Evolutionary conservation across 2,329 filamentous ascomycete species (phyloP).

Genomic region (Diaporthe destruens): DNA sequence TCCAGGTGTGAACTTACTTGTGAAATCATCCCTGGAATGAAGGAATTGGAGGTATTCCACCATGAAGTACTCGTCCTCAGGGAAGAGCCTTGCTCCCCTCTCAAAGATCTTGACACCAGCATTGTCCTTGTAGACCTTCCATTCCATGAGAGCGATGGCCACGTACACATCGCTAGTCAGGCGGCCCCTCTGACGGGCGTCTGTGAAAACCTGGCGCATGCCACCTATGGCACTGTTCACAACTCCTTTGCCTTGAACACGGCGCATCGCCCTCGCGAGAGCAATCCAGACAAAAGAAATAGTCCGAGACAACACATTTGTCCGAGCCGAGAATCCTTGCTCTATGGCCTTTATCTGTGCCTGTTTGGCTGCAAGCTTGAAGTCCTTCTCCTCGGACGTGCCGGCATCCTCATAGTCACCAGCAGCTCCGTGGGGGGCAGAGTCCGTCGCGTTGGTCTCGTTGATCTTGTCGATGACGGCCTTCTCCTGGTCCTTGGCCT

Average conservation of each 20-base stretch:
- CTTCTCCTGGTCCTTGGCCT: constrained; percentile 74
- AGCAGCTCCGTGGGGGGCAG: constrained; percentile 44
- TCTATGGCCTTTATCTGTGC: constrained; percentile 72
- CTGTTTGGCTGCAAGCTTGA: constrained; percentile 71
- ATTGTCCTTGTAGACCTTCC: constrained; percentile 93
- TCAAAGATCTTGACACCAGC: constrained; percentile 97
- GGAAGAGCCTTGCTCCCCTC: constrained; percentile 91
- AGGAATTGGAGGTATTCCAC: constrained; percentile 97
- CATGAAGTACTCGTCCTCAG: constrained; percentile 92
- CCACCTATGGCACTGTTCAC: constrained; percentile 70
- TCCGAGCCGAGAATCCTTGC: constrained; percentile 78
- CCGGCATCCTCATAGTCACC: constrained; percentile 66
- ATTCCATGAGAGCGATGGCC: constrained; percentile 91
- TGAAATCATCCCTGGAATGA: constrained; percentile 91
- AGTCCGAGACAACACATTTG: constrained; percentile 81
- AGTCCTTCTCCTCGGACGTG: constrained; percentile 55
- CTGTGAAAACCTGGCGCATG: constrained; percentile 87
- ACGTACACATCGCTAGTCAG: constrained; percentile 96
- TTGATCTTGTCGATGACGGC: constrained; percentile 69
- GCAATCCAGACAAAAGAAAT: constrained; percentile 97
- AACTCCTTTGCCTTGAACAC: constrained; percentile 88
- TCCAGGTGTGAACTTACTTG: constrained; percentile 72
- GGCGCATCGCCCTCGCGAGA: constrained; percentile 91
- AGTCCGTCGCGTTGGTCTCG: constrained; percentile 54
- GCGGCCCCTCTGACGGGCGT: constrained; percentile 87